Evolutionary conservation across 495 filamentous ascomycete species (phyloP), one percentile per base, ranked within the genome.

Genomic region (Penicillium desertorum): DNA sequence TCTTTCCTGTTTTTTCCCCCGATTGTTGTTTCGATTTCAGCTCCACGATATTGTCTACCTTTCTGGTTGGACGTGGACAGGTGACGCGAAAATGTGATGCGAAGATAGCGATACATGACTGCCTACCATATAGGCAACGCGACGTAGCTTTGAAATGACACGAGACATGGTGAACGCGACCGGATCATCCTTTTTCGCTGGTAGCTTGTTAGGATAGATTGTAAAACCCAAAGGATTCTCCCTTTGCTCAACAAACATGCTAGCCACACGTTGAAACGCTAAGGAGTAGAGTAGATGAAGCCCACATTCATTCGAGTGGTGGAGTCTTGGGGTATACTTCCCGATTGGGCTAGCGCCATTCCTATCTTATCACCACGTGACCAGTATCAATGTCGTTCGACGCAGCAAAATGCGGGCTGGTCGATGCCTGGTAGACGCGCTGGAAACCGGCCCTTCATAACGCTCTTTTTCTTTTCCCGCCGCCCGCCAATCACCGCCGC

Each of bases 371-470:
- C 60, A 44, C 19, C 68, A 71, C 68, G 61, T 70, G 70, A 63
- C 37, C 2, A 14, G 37, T 43, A n/a, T 42, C 42, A 52, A 45
- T 55, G 22, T 50, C 36, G 52, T 48, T 27, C 48, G 17, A 20
- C 52, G 25, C 51, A 30, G 56, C 36, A 63, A 66, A 62, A 59
- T 60, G 68, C 64, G 61, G 61, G 65, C 58, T 30, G 29, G 46
- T 50, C 62, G 59, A 62, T 54, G 48, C 54, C 60, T 56, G 58
- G 63, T 68, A 66, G 62, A 65, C 64, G 56, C 50, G 51, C 73
- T 69, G 48, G 58, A 77, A 77, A 75, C 63, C 71, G 52, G 67
- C 65, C 68, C 64, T 74, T 75, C 71, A 75, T 78, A 75, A 76
- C 75, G 39, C 67, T 62, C 66, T 70, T 74, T 77, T 78, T 69